Evolutionary conservation across 495 filamentous ascomycete species (phyloP), one percentile per base, ranked within the genome.

Genomic region (Cercophora newfieldiana): DNA sequence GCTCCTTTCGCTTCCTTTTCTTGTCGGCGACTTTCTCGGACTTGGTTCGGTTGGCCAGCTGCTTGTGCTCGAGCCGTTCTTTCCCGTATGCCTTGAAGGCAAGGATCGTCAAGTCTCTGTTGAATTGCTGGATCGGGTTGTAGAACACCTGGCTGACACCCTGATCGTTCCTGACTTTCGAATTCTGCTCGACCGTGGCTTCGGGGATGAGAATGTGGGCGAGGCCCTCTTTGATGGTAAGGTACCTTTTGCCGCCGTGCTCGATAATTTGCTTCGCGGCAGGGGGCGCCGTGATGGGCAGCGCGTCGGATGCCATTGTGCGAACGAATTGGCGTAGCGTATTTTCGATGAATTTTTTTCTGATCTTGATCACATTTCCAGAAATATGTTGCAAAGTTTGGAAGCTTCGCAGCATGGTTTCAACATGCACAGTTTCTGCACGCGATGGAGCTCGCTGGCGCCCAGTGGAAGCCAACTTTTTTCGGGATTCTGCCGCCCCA

Each of bases 81-180:
- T 95, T 88, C 0, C 88, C 91, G 79, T 91, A 96, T 0, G 89
- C 88, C 71, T 88, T 90, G 71, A 98, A 96, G 19, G 93, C 91
- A 22, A 98, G 84, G 30, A 97, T 90, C 71, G 91, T 97, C 69
- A 99, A 79, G 78, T 99, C 95, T 10, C 95, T 87, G 79, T 99
- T 99, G 82, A 97, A 99, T 76, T 98, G 96, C 73, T 98, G 96
- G 49, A 99, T 96, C 0, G 95, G 94, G 68, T 99, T 99, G 80
- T 99, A 99, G 75, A 99, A 99, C 26, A 99, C 96, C 29, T 88
- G 85, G 74, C 97, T 92, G 44, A 80, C 79, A 37, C 77, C 76
- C 60, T 80, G 74, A 49, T 75, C 69, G n/a, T 74, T 71, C 30
- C 69, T 73, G 10, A 59, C 47, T 26, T 65, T 64, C 12, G 60